These are phyloP conservation scores for Cladosporium phlei DNA, from an alignment of 2,329 filamentous ascomycete genomes.

Conservation along the genomic window DNA sequence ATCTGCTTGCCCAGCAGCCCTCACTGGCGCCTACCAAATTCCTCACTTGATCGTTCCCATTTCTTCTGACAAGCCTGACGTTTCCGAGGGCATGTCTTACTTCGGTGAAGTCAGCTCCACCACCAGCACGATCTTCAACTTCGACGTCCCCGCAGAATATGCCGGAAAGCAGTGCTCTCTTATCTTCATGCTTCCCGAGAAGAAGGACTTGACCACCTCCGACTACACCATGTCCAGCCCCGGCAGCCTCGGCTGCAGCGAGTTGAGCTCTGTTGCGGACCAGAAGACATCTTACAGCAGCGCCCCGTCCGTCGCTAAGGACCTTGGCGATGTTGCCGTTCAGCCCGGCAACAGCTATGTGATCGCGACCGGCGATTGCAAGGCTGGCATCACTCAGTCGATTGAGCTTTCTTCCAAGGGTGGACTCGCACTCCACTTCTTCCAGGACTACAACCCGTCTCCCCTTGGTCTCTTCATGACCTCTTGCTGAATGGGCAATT, in stretches of 20 bases:
- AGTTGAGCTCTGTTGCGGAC: constrained; percentile 20
- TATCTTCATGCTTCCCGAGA: constrained; percentile 43
- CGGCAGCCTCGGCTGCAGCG: constrained; percentile 34
- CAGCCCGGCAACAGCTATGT: constrained; percentile 28
- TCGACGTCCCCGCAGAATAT: constrained; percentile 40
- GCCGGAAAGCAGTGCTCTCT: constrained; percentile 43
- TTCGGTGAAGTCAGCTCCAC: constrained; percentile 37
- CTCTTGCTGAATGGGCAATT: too few relatives aligned
- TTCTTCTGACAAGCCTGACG: constrained; percentile 34
- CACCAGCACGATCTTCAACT: constrained; percentile 42
- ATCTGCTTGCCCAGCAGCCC: constrained; percentile 24
- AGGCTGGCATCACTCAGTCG: constrained; percentile 23
- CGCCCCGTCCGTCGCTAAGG: constrained; percentile 9
- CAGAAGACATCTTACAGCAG: constrained; percentile 21
- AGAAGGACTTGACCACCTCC: constrained; percentile 33
- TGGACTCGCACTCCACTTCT: constrained; percentile 23
- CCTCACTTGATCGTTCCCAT: constrained; percentile 38
- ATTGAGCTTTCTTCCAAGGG: constrained; percentile 20
- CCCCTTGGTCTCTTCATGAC: constrained; percentile 25
- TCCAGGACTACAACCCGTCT: constrained; percentile 24
- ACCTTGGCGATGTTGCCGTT: constrained; percentile 8
- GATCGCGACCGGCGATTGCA: constrained; percentile 23
- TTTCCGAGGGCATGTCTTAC: constrained; percentile 37
- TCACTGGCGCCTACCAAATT: constrained; percentile 33
- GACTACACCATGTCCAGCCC: constrained; percentile 34